phyloP scores from a whole-genome alignment of 2,329 filamentous ascomycete genomes.

The Zymoseptoria brevis region DNA sequence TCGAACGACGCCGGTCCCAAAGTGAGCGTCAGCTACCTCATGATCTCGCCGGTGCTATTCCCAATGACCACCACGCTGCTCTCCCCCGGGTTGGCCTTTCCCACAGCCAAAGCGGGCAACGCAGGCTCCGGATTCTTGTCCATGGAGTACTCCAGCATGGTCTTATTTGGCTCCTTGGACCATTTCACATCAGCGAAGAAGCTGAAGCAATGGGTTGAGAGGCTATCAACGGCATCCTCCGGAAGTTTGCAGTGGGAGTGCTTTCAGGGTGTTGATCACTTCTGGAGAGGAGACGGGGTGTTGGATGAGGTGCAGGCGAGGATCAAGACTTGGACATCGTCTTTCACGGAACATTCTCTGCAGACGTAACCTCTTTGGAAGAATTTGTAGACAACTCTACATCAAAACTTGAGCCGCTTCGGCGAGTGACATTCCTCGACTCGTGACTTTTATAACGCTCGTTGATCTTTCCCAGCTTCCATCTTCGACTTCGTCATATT shows the following conservation, averaged over 20 bases:
- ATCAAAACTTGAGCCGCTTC: too few species aligned
- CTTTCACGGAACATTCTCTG: too few species aligned
- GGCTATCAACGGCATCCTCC: slow-evolving; percentile 35
- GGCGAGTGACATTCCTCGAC: too few species aligned
- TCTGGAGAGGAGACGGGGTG: slow-evolving; percentile 37
- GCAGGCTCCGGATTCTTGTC: slow-evolving; percentile 43
- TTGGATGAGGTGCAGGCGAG: neutral
- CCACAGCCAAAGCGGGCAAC: slow-evolving; percentile 15
- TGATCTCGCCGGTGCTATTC: slow-evolving; percentile 41
- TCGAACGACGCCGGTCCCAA: neutral
- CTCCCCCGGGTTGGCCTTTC: slow-evolving; percentile 24
- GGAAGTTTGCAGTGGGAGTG: slow-evolving; percentile 36
- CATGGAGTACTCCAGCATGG: slow-evolving; percentile 51
- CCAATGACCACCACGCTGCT: slow-evolving; percentile 33
- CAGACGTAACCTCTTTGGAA: too few species aligned
- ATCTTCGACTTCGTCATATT: too few species aligned
- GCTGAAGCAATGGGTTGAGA: slow-evolving; percentile 57
- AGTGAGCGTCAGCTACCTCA: slow-evolving; percentile 32
- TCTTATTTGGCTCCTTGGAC: slow-evolving; percentile 68
- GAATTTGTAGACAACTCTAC: too few species aligned
- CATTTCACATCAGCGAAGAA: slow-evolving; percentile 60
- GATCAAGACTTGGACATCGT: neutral
- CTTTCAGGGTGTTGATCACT: slow-evolving; percentile 45
- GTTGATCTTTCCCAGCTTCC: too few species aligned
- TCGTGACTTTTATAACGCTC: too few species aligned